A percentile compares a stretch with the other conserved stretches of the same genome.
Conservation (phyloP, 2,329 filamentous ascomycete species). For the Colletotrichum spinosum region DNA sequence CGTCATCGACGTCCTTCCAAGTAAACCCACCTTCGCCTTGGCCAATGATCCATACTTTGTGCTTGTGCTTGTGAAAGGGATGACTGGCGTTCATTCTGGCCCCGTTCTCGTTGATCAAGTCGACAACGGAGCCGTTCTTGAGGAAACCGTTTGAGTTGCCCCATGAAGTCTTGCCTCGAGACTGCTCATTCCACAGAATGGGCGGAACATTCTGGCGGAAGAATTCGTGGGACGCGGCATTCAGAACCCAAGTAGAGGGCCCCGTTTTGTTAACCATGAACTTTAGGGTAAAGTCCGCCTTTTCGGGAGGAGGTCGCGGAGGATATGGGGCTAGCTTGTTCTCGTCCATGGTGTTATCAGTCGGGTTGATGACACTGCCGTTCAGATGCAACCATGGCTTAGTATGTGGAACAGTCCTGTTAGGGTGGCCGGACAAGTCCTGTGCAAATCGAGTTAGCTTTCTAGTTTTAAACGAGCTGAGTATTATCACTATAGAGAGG, state of each 20-base stretch:
- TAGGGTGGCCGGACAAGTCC: constrained; percentile 1
- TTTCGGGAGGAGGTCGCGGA: constrained; percentile 2
- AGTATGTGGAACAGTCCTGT: constrained; percentile 2
- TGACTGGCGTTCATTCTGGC: constrained; percentile 16
- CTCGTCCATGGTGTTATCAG: constrained; percentile 6
- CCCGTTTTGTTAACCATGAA: constrained; percentile 22
- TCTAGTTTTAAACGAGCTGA: too few relatives aligned
- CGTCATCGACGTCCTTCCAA: constrained; percentile 3
- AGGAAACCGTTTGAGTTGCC: constrained; percentile 8
- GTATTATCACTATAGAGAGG: too few relatives aligned
- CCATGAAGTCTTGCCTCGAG: constrained; percentile 11
- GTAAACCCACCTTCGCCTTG: constrained; percentile 8
- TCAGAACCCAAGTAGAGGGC: constrained; percentile 10
- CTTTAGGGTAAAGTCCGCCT: constrained; percentile 18
- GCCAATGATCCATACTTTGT: constrained; percentile 25
- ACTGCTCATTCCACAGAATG: constrained; percentile 16
- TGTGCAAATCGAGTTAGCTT: neutral
- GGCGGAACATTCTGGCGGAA: constrained; percentile 30
- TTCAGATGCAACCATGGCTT: constrained; percentile 23
- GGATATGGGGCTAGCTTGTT: constrained; percentile 6
- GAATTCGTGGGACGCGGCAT: constrained; percentile 20
- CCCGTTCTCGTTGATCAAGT: constrained; percentile 23
- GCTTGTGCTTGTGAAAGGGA: constrained; percentile 31
- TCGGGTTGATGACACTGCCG: constrained; percentile 3
- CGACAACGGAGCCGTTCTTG: constrained; percentile 16